phyloP scores from a whole-genome alignment of 2,329 filamentous ascomycete genomes.

The Parafenestella ontariensis region DNA sequence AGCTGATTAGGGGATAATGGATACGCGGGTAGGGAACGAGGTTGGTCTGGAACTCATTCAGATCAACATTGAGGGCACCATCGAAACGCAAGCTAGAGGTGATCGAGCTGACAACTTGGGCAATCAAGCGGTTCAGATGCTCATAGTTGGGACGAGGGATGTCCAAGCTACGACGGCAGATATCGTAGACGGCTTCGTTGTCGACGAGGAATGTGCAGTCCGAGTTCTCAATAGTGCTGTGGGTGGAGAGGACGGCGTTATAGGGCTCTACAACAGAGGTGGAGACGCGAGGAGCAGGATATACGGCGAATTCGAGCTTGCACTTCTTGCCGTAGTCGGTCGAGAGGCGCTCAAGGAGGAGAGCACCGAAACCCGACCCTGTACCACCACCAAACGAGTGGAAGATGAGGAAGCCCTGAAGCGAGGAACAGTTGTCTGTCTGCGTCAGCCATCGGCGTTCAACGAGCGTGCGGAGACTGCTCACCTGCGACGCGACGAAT shows the following conservation, averaged over 20 bases:
- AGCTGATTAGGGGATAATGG: conserved; percentile 76
- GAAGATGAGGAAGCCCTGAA: conserved; percentile 77
- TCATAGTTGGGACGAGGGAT: conserved; percentile 73
- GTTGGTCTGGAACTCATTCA: conserved; percentile 82
- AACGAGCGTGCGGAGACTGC: conserved; percentile 23
- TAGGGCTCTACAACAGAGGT: conserved; percentile 77
- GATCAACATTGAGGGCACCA: conserved; percentile 74
- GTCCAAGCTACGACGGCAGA: conserved; percentile 75
- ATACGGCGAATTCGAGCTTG: conserved; percentile 77
- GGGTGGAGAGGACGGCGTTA: conserved; percentile 75
- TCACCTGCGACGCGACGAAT: conserved; percentile 73
- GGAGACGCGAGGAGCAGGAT: conserved; percentile 73
- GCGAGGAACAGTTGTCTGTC: conserved; percentile 73
- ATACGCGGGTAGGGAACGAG: conserved; percentile 76
- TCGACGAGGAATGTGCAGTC: conserved; percentile 80
- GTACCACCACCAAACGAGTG: conserved; percentile 78
- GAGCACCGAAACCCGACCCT: conserved; percentile 74
- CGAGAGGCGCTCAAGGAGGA: conserved; percentile 75
- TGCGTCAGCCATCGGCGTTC: conserved; percentile 18
- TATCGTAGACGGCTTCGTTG: conserved; percentile 78
- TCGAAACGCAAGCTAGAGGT: conserved; percentile 76
- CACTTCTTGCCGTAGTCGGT: conserved; percentile 78
- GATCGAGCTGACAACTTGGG: conserved; percentile 77
- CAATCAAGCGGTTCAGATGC: conserved; percentile 76
- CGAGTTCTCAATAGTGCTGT: conserved; percentile 80